phyloP scores from a whole-genome alignment of 169 alveolate species.

The Theileria annulata region DNA sequence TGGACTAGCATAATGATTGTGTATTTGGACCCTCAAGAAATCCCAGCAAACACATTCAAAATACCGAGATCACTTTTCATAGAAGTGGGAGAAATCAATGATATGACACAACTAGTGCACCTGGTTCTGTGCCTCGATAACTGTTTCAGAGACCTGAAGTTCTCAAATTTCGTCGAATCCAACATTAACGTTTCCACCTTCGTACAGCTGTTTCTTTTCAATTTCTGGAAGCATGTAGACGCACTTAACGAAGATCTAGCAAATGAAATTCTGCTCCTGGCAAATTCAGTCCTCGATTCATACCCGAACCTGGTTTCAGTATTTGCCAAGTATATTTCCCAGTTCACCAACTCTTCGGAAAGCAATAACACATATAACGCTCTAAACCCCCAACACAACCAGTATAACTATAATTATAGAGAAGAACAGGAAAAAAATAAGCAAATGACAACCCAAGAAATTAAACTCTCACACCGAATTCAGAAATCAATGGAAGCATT shows the following conservation, averaged over 20 bases:
- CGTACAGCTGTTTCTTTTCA: slow-evolving; percentile 69
- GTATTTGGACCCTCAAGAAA: slow-evolving; percentile 67
- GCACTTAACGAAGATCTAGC: slow-evolving; percentile 68
- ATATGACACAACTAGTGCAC: slow-evolving; percentile 66
- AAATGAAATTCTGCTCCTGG: slow-evolving; percentile 38
- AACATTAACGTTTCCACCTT: slow-evolving; percentile 70
- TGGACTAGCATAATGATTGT: slow-evolving; percentile 38
- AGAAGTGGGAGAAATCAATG: slow-evolving; percentile 61
- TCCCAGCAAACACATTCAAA: slow-evolving; percentile 61
- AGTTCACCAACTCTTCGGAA: not conserved
- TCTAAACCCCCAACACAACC: no score
- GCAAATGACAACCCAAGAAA: not conserved
- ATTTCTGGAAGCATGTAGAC: slow-evolving; percentile 70
- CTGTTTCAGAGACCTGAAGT: slow-evolving; percentile 71
- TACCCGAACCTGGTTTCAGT: slow-evolving; percentile 20
- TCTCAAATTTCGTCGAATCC: slow-evolving; percentile 66
- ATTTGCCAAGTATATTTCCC: not conserved
- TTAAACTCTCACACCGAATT: slow-evolving; percentile 21
- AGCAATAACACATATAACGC: no score
- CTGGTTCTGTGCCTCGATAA: slow-evolving; percentile 66
- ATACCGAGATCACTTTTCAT: slow-evolving; percentile 73
- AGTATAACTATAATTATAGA: no score
- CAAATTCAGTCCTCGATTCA: slow-evolving; percentile 24
- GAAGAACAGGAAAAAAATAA: not conserved
- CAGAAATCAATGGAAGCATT: slow-evolving; percentile 49